These are phyloP conservation scores for Podospora pseudopauciseta DNA, from an alignment of 495 filamentous ascomycete genomes.

Conservation along the genomic window DNA sequence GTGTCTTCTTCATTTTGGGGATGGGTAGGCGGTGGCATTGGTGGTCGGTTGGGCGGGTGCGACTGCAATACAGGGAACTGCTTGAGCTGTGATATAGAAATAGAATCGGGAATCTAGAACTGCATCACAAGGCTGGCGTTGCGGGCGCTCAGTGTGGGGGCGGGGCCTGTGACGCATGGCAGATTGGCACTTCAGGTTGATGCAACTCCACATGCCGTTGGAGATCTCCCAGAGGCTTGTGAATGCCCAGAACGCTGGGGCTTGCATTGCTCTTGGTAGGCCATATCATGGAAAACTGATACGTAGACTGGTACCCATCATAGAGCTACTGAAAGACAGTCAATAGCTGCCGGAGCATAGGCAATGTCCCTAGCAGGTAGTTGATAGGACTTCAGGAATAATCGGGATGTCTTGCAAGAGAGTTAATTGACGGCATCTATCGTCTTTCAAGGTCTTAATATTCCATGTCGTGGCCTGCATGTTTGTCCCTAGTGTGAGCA, in stretches of 20 bases:
- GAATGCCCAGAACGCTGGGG: background rate
- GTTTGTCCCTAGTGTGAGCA: too few species aligned
- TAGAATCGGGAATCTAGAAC: background rate
- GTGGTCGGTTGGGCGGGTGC: background rate
- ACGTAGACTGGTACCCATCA: too few species aligned
- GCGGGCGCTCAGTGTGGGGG: constrained; percentile 1
- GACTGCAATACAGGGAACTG: background rate
- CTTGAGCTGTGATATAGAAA: background rate
- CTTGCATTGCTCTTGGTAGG: background rate
- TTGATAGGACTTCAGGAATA: too few species aligned
- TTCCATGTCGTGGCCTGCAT: too few species aligned
- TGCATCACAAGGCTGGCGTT: background rate
- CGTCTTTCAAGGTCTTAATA: too few species aligned
- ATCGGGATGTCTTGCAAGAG: too few species aligned
- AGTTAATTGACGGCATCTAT: too few species aligned
- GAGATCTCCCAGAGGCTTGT: background rate
- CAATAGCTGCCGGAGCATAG: too few species aligned
- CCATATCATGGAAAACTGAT: too few species aligned
- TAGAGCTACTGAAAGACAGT: too few species aligned
- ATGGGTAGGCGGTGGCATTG: background rate
- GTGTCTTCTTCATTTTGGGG: constrained; percentile 74
- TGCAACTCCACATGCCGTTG: background rate
- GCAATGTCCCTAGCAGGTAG: too few species aligned
- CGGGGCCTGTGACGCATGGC: constrained; percentile 4
- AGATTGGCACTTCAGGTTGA: background rate